Evolutionary conservation across 129 eudicot genomes (phyloP).

Genomic region (Calendula officinalis): DNA sequence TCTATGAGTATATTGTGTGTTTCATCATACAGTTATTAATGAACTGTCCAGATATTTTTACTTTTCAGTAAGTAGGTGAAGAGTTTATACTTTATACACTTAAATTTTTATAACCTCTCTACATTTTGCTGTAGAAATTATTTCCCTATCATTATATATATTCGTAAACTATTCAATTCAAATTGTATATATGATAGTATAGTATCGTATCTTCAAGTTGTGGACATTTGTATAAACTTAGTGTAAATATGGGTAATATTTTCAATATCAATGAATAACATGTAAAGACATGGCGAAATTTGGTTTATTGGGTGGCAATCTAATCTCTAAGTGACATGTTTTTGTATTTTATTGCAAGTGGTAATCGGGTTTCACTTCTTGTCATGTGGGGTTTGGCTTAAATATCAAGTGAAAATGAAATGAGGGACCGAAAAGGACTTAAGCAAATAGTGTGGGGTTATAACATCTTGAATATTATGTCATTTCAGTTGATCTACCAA

Average conservation of each 20-base stretch:
- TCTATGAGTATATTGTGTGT: no score
- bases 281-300: background rate
- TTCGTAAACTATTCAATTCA: no score
- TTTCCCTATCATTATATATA: no score
- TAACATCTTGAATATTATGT: conserved; percentile 18
- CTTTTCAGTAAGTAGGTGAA: no score
- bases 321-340: conserved; percentile 31
- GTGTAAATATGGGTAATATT: background rate
- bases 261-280: background rate
- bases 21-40: no score
- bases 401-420: conserved; percentile 29
- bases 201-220: no score
- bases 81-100: no score
- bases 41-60: no score
- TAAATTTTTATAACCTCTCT: no score
- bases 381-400: conserved; percentile 38
- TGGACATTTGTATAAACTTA: no score
- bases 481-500: conserved; percentile 20
- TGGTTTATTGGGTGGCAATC: conserved; percentile 42
- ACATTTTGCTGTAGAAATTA: no score
- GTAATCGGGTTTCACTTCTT: conserved; percentile 26
- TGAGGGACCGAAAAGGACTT: conserved; percentile 29
- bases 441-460: conserved; percentile 24
- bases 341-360: conserved; percentile 36
- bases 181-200: no score